phyloP scores from a whole-genome alignment of 495 filamentous ascomycete genomes.

The Penicillium samsonianum region DNA sequence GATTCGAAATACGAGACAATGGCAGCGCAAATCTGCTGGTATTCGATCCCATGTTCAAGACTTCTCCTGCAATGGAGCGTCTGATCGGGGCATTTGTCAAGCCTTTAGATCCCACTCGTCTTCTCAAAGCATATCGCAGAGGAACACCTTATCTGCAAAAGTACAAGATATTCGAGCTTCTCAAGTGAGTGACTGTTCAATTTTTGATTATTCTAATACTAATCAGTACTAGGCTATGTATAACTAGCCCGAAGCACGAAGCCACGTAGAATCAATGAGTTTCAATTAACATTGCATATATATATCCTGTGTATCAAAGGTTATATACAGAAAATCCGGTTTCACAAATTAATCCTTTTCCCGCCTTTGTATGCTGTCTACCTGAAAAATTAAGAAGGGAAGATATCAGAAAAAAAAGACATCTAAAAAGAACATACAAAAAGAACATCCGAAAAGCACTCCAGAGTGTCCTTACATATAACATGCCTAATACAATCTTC shows the following conservation, averaged over 20 bases:
- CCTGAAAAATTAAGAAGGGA: no score
- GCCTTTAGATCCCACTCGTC: slow-evolving; percentile 50
- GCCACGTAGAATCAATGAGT: neutral
- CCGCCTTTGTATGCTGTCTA: no score
- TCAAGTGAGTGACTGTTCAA: slow-evolving; percentile 57
- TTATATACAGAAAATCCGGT: no score
- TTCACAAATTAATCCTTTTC: no score
- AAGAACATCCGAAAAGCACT: no score
- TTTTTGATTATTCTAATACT: neutral
- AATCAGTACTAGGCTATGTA: slow-evolving; percentile 11
- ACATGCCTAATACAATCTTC: no score
- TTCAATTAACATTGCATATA: neutral
- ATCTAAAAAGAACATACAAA: no score
- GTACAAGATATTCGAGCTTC: slow-evolving; percentile 74
- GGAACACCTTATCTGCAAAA: slow-evolving; percentile 65
- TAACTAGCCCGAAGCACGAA: neutral
- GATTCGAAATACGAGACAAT: slow-evolving; percentile 68
- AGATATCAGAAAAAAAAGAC: no score
- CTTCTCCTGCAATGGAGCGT: slow-evolving; percentile 61
- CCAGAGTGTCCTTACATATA: no score
- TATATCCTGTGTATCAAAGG: no score
- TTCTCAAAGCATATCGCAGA: slow-evolving; percentile 71
- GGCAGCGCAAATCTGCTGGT: slow-evolving; percentile 74
- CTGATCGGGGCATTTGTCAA: slow-evolving; percentile 50
- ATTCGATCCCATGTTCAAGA: slow-evolving; percentile 86